Evolutionary conservation across 768 basidiomycete genomes (phyloP).

Genomic region (Suillus ampliporus): DNA sequence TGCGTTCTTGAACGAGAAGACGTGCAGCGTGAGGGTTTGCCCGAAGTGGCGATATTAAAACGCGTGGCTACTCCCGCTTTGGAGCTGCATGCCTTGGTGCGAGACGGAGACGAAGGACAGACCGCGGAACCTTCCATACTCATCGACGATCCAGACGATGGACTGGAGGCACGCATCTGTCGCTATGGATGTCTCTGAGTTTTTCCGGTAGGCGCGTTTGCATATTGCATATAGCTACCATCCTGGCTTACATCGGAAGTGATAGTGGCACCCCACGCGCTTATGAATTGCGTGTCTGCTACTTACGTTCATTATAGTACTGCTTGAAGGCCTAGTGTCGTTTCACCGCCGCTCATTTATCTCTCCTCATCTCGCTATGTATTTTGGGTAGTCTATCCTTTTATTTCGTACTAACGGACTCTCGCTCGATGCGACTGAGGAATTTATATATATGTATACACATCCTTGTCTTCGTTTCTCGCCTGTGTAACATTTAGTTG

Average conservation of each 20-base stretch:
- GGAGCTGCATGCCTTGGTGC: constrained; percentile 2
- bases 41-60: neutral
- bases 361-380: neutral
- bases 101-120: neutral
- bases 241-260: neutral
- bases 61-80: constrained; percentile 10
- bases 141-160: constrained; percentile 4
- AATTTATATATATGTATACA: neutral
- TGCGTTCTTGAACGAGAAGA: constrained; percentile 1
- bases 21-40: constrained; percentile 13
- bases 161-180: constrained; percentile 17
- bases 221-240: neutral
- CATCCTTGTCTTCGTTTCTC: neutral
- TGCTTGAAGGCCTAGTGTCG: neutral
- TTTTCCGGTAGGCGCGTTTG: neutral
- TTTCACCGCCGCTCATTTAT: constrained; percentile 1
- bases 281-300: neutral
- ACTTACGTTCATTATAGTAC: neutral
- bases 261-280: neutral
- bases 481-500: neutral
- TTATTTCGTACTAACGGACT: neutral
- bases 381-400: neutral
- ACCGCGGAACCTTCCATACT: neutral
- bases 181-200: constrained; percentile 21
- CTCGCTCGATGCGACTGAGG: constrained; percentile 6